Base-by-base conservation (phyloP, 345 rosid species). In the Hibiscus mutabilis region DNA sequence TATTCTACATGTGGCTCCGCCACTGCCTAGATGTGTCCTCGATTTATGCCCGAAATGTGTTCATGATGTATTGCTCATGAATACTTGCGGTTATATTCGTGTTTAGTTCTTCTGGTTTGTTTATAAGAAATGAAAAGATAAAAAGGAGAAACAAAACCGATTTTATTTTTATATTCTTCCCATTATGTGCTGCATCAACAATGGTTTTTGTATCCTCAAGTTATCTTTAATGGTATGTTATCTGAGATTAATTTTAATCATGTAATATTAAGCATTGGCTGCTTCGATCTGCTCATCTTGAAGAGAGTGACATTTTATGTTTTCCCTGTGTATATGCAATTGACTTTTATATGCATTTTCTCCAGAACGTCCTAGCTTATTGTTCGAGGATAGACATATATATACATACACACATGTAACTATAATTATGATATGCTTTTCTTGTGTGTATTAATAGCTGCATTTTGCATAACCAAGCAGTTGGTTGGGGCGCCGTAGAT, bases 191-290 rank as follows among this genome's bases (percentile, higher is more conserved):
- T 0, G 49, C 40, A 6, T 31, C 3, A 44, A 31, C 6, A 5
- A 5, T 70, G 60, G 31, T 70, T 61, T 63, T 11, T 5, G 13
- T 31, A 44, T 21, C 44, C n/a, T 14, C 14, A 14, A 14, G 57
- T 60, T 52, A 24, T 61, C 42, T 37, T 60, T 61, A 19, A 16
- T 2, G 7, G 9, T 53, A 27, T 2, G n/a, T 67, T 13, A 5
- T 16, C 5, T 22, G 70, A 37, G 57, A 52, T 60, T 37, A 52
- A 18, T 3, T 15, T 63, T 53, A 10, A 13, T 60, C 49, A 44
- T 53, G 31, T 29, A 55, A 52, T 29, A 24, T 77, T 61, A 29
- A 61, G 33, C 19, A 10, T 21, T 21, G 52, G 70, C 70, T 77
- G 51, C 63, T 68, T 57, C 33, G 0, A 8, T 21, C 4, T 3